Percentiles rank a stretch among this genome's conserved stretches.
phyloP scores from a whole-genome alignment of 805 yeast species.

The Monosporozyma siamensis region DNA sequence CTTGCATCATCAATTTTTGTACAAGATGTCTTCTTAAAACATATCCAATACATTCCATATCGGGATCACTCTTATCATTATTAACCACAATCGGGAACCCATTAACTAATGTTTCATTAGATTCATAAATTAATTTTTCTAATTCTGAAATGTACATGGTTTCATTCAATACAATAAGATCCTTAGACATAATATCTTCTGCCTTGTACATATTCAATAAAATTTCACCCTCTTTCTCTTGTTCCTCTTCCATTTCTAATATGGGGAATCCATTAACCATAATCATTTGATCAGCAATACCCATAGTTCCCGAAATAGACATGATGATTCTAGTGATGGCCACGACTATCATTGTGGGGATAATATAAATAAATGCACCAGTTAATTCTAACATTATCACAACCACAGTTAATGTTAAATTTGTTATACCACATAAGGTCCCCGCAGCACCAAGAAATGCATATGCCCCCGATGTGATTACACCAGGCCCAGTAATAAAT shows the following conservation, averaged over 20 bases:
- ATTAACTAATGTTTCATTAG: constrained; percentile 30
- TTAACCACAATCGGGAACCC: constrained; percentile 49
- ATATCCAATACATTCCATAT: constrained; percentile 34
- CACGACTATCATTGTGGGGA: constrained; percentile 95
- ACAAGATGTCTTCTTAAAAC: constrained; percentile 22
- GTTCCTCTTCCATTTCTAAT: constrained; percentile 58
- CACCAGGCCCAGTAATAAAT: constrained; percentile 35
- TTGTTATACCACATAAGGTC: constrained; percentile 87
- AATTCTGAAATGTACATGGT: constrained; percentile 21
- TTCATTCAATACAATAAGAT: constrained; percentile 19
- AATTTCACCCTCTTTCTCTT: constrained; percentile 31
- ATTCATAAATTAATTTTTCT: constrained; percentile 17
- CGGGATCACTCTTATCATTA: constrained; percentile 25
- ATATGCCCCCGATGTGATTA: constrained; percentile 89
- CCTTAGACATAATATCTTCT: constrained; percentile 54
- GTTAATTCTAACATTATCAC: constrained; percentile 94
- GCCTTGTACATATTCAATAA: constrained; percentile 40
- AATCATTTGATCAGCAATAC: constrained; percentile 95
- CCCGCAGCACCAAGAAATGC: constrained; percentile 97
- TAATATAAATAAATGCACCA: constrained; percentile 83
- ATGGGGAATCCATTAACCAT: constrained; percentile 79
- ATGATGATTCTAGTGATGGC: constrained; percentile 77
- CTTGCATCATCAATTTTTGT: constrained; percentile 13
- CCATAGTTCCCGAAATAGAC: constrained; percentile 70
- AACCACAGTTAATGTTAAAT: constrained; percentile 84